These are phyloP conservation scores for Chernovozyma aurita DNA, from an alignment of 1,139 yeast genomes.

Conservation along the genomic window DNA sequence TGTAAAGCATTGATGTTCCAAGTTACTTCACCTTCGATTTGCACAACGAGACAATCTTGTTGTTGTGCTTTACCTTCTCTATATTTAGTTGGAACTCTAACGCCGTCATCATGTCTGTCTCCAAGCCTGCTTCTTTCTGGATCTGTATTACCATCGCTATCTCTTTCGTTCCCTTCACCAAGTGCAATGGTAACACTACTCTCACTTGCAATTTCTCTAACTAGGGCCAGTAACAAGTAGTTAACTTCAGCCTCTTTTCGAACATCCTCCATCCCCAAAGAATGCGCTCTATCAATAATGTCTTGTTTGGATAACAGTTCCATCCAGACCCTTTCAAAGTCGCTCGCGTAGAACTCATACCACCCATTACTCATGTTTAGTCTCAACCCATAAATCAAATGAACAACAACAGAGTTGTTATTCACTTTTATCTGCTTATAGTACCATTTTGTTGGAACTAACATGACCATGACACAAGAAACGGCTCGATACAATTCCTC, in stretches of 20 bases:
- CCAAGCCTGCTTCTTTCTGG: no score
- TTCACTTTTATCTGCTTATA: neutral
- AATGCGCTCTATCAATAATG: constrained; percentile 16
- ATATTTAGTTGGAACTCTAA: no score
- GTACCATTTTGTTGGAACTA: constrained; percentile 1
- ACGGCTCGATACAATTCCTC: constrained; percentile 1
- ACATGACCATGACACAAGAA: neutral
- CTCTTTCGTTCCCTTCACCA: neutral
- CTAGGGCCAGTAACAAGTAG: neutral
- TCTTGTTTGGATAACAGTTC: constrained; percentile 16
- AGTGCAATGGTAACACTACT: neutral
- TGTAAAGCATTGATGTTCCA: constrained; percentile 22
- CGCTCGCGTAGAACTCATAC: constrained; percentile 24
- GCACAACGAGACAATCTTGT: neutral
- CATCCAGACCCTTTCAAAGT: constrained; percentile 26
- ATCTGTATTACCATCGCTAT: no score
- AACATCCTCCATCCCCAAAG: constrained; percentile 24
- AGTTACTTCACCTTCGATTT: constrained; percentile 5
- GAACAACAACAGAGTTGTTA: neutral
- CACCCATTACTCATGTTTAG: constrained; percentile 6
- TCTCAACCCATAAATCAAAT: constrained; percentile 12
- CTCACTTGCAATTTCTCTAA: neutral
- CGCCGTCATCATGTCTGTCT: no score
- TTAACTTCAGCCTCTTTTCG: constrained; percentile 6
- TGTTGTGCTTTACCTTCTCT: neutral